These are phyloP conservation scores for Coemansia sp. DNA, from an alignment of 192 early-diverging fungal genomes.

Conservation along the genomic window DNA sequence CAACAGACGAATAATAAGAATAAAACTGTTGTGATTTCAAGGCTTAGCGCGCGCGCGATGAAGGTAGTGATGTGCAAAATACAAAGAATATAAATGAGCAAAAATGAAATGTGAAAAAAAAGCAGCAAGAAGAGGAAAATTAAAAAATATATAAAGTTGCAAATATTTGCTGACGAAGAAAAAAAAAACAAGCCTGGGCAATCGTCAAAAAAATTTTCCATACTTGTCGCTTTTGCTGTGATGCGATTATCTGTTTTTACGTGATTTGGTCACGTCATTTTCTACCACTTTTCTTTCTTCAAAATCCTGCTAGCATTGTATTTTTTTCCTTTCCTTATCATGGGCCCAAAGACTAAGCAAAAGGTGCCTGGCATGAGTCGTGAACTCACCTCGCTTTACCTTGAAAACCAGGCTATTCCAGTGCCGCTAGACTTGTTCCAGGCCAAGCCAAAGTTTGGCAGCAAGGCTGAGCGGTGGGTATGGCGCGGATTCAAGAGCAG, in stretches of 20 bases:
- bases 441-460: constrained; percentile 73
- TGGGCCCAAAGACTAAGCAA: constrained; percentile 39
- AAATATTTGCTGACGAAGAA: background rate
- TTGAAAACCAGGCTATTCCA: constrained; percentile 50
- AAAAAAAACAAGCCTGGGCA: constrained; percentile 7
- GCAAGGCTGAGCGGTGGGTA: constrained; percentile 70
- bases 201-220: background rate
- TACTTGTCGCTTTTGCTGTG: background rate
- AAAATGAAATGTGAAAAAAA: constrained; percentile 9
- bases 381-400: constrained; percentile 51
- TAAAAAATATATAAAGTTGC: background rate
- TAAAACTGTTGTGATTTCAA: background rate
- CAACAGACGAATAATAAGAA: background rate
- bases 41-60: background rate
- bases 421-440: constrained; percentile 57
- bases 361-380: constrained; percentile 41
- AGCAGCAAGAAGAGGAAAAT: background rate
- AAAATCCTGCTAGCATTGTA: background rate
- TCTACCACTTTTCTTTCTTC: constrained; percentile 11
- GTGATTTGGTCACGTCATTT: background rate
- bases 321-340: background rate
- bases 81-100: background rate
- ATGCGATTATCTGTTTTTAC: background rate
- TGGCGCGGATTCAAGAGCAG: constrained; percentile 72
- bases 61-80: background rate